Evolutionary conservation across 179 eudicot genomes (phyloP).

Genomic region (Silene vulgaris): DNA sequence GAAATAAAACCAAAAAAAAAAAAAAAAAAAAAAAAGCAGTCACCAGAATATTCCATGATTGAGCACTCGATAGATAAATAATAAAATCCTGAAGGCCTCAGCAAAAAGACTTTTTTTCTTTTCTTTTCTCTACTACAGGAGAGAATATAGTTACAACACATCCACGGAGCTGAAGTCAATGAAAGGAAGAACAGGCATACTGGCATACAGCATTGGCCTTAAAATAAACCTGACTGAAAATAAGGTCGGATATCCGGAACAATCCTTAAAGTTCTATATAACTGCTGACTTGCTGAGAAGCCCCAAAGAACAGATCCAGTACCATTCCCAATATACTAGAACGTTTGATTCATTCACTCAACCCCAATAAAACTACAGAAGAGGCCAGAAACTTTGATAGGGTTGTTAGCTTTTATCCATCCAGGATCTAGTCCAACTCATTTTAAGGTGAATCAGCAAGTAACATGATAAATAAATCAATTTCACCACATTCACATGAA

Average conservation of each 20-base stretch:
- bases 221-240: neutral
- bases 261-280: neutral
- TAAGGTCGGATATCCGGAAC: neutral
- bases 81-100: neutral
- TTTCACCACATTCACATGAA: neutral
- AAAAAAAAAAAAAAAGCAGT: neutral
- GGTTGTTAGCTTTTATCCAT: neutral
- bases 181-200: neutral
- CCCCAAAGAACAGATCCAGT: neutral
- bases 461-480: neutral
- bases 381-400: neutral
- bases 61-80: constrained; percentile 7
- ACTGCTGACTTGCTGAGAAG: neutral
- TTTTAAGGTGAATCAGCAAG: neutral
- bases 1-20: neutral
- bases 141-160: neutral
- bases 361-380: constrained; percentile 6
- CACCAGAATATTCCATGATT: neutral
- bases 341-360: neutral
- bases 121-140: neutral
- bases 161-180: neutral
- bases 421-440: neutral
- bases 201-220: neutral
- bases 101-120: neutral
- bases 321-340: neutral